phyloP scores from a whole-genome alignment of 2,329 filamentous ascomycete species.

The Ceratocystis eucalypticola region DNA sequence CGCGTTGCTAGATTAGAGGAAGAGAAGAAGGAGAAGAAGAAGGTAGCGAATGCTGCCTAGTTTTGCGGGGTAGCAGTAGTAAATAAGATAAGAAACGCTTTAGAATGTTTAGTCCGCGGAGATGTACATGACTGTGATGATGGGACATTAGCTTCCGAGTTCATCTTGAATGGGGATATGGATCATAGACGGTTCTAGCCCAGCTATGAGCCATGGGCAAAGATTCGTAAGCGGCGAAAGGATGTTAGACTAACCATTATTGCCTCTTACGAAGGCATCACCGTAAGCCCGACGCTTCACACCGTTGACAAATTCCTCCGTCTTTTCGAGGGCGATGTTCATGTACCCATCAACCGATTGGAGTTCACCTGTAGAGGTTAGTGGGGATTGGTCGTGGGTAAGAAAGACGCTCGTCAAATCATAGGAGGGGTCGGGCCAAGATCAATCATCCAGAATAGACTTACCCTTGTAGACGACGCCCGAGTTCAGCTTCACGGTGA shows the following conservation, averaged over 20 bases:
- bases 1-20: slow-evolving; percentile 11
- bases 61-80: neutral
- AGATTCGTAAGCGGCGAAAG: neutral
- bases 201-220: neutral
- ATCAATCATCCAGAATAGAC: slow-evolving; percentile 16
- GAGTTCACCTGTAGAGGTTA: slow-evolving; percentile 54
- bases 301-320: slow-evolving; percentile 80
- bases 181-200: neutral
- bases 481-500: slow-evolving; percentile 97
- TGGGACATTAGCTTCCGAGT: neutral
- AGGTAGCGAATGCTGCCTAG: neutral
- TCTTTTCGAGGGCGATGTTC: slow-evolving; percentile 98
- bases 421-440: neutral
- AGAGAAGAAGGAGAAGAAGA: slow-evolving; percentile 12
- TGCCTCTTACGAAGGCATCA: slow-evolving; percentile 89
- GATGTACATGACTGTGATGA: slow-evolving; percentile 52
- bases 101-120: slow-evolving; percentile 41
- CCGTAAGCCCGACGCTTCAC: slow-evolving; percentile 72
- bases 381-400: neutral
- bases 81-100: neutral
- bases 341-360: slow-evolving; percentile 98
- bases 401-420: neutral
- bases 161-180: neutral
- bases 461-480: slow-evolving; percentile 93
- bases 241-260: slow-evolving; percentile 56